Percentiles rank a stretch among this genome's conserved stretches.
phyloP scores from a whole-genome alignment of 192 early-diverging fungal species.

The Coemansia sp. region DNA sequence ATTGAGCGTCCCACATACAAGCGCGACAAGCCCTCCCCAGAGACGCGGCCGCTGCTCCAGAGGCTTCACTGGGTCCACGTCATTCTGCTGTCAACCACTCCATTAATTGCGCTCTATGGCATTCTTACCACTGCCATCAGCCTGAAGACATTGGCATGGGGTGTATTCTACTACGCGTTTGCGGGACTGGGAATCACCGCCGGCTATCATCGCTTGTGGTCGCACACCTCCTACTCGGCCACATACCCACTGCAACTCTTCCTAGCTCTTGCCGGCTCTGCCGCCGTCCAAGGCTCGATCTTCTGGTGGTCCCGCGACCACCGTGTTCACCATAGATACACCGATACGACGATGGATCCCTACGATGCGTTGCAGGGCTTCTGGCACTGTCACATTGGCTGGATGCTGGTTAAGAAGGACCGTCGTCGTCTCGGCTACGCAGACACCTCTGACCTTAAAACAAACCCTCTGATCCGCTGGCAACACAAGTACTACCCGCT shows the following conservation, averaged over 20 bases:
- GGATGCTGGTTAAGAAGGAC: constrained; percentile 84
- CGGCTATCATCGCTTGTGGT: constrained; percentile 84
- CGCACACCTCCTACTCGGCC: constrained; percentile 75
- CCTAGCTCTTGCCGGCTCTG: constrained; percentile 65
- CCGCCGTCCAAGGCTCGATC: constrained; percentile 79
- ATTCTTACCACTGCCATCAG: constrained; percentile 66
- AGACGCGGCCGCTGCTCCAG: constrained; percentile 49
- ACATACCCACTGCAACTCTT: constrained; percentile 60
- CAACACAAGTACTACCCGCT: constrained; percentile 77
- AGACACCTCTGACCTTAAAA: constrained; percentile 78
- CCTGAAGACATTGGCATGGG: constrained; percentile 66
- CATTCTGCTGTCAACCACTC: constrained; percentile 64
- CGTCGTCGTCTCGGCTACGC: constrained; percentile 70
- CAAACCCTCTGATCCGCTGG: constrained; percentile 67
- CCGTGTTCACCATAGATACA: constrained; percentile 86
- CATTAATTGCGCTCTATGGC: constrained; percentile 80
- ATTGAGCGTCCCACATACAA: constrained; percentile 53
- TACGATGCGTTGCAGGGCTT: constrained; percentile 79
- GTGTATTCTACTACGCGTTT: constrained; percentile 32
- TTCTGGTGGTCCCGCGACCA: constrained; percentile 87
- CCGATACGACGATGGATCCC: constrained; percentile 81
- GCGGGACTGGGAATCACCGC: constrained; percentile 52
- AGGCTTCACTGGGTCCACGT: constrained; percentile 71
- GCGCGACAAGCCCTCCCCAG: constrained; percentile 35
- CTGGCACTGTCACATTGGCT: constrained; percentile 81